A percentile compares a stretch with the other conserved stretches of the same genome.
Conservation (phyloP, 2,329 filamentous ascomycete species). For the Colletotrichum costaricense region DNA sequence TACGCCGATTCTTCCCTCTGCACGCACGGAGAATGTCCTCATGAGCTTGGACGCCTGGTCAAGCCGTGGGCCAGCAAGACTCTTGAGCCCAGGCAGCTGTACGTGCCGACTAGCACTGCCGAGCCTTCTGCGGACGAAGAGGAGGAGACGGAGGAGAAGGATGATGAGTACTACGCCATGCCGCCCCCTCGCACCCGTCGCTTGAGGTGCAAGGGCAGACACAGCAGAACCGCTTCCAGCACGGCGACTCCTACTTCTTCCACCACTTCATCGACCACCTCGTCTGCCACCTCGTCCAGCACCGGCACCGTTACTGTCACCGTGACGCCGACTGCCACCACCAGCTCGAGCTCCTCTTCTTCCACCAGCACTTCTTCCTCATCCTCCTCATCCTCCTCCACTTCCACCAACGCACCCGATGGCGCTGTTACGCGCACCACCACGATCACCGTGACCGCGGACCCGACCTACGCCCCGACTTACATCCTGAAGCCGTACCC, state of each 20-base stretch:
- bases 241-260: neutral
- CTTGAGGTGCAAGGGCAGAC: too few species aligned
- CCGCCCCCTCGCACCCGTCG: too few species aligned
- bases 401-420: neutral
- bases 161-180: too few species aligned
- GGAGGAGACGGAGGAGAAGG: too few species aligned
- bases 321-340: neutral
- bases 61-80: neutral
- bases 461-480: neutral
- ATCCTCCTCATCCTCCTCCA: neutral
- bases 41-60: neutral
- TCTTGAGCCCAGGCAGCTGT: neutral
- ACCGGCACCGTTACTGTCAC: neutral
- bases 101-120: neutral
- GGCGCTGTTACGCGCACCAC: neutral
- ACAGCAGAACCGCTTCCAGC: neutral
- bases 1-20: neutral
- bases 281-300: neutral
- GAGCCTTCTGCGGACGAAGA: too few species aligned
- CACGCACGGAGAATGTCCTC: neutral
- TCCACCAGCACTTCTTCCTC: neutral
- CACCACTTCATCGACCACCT: neutral
- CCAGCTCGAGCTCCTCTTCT: neutral
- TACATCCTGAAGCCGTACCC: neutral
- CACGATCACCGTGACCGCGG: neutral